These are phyloP conservation scores for Piromyces finnis DNA, from an alignment of 192 early-diverging fungal species.

Conservation along the genomic window DNA sequence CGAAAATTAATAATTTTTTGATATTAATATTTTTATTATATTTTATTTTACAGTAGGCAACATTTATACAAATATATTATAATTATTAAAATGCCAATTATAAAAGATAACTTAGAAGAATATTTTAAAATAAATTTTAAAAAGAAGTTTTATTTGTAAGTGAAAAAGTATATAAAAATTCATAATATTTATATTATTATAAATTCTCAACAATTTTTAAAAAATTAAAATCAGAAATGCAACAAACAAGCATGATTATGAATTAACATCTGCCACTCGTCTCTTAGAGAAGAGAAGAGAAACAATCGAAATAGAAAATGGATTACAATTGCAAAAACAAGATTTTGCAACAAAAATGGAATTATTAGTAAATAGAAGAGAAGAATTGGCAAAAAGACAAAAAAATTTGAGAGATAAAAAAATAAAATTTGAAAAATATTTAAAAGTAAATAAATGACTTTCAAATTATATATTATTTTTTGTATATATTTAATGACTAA, in stretches of 20 bases:
- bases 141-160: neutral
- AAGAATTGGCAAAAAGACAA: constrained; percentile 37
- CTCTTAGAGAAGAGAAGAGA: constrained; percentile 38
- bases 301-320: constrained; percentile 46
- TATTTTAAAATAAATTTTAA: neutral
- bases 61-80: too few relatives aligned
- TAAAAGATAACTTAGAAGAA: neutral
- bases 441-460: constrained; percentile 26
- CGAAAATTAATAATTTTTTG: too few relatives aligned
- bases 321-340: constrained; percentile 35
- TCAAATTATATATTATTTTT: too few relatives aligned
- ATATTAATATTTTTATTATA: too few relatives aligned
- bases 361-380: constrained; percentile 26
- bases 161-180: too few relatives aligned
- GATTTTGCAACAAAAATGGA: constrained; percentile 49
- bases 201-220: too few relatives aligned
- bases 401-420: constrained; percentile 27
- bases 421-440: constrained; percentile 44
- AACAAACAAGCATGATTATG: constrained; percentile 14
- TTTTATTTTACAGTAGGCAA: too few relatives aligned
- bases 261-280: constrained; percentile 35
- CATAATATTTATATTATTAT: too few relatives aligned
- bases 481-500: too few relatives aligned
- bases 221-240: neutral
- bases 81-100: neutral